Percentiles rank a stretch among this genome's conserved stretches.
phyloP scores from a whole-genome alignment of 441 rosid species.

The Croton setiger region DNA sequence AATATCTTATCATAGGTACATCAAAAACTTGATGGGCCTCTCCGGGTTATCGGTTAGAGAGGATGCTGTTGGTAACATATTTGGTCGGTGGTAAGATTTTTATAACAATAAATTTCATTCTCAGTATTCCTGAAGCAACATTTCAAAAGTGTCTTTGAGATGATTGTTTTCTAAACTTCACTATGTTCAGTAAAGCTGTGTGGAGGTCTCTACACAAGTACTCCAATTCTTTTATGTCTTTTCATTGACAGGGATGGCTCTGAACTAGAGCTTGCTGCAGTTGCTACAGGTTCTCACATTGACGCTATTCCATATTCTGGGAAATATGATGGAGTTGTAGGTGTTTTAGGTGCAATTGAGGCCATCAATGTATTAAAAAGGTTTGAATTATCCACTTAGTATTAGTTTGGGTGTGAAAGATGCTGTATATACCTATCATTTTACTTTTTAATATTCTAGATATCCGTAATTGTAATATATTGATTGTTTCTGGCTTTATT shows the following conservation, averaged over 20 bases:
- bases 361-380: slow-evolving; percentile 80
- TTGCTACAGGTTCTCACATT: slow-evolving; percentile 88
- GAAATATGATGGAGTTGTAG: slow-evolving; percentile 91
- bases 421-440: background rate
- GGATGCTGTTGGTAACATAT: slow-evolving; percentile 93
- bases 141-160: background rate
- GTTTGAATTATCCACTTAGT: slow-evolving; percentile 28
- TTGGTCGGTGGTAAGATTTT: slow-evolving; percentile 73
- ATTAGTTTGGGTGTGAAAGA: background rate
- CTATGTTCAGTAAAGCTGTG: background rate
- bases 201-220: background rate
- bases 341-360: slow-evolving; percentile 93
- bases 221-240: slow-evolving; percentile 1
- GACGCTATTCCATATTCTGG: slow-evolving; percentile 98
- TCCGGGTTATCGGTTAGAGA: slow-evolving; percentile 83
- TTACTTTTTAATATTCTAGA: background rate
- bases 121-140: background rate
- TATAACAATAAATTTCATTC: slow-evolving; percentile 9
- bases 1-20: slow-evolving; percentile 42
- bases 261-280: slow-evolving; percentile 61
- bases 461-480: background rate
- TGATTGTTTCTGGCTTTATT: background rate
- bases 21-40: slow-evolving; percentile 71
- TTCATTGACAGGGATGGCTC: slow-evolving; percentile 75
- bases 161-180: background rate